A percentile compares a stretch with the other conserved stretches of the same genome.
phyloP scores from a whole-genome alignment of 2,329 filamentous ascomycete genomes.

The Ascochyta pisi region DNA sequence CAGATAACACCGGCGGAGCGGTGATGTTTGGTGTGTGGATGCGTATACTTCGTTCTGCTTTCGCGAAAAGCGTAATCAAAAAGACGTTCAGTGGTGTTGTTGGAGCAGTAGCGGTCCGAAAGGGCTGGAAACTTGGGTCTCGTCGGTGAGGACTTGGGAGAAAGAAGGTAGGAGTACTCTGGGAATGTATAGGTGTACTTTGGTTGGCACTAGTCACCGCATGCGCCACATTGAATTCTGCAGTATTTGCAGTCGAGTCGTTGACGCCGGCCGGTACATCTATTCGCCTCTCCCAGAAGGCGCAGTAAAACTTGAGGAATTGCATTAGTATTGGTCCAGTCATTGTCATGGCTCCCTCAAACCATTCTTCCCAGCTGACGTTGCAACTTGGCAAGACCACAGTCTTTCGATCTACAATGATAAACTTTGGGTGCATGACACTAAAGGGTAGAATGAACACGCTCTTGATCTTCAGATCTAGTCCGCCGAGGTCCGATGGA shows the following conservation, averaged over 20 bases:
- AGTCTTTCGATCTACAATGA: slow-evolving; percentile 71
- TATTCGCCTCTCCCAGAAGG: slow-evolving; percentile 66
- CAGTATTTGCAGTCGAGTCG: no score
- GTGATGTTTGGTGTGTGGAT: slow-evolving; percentile 83
- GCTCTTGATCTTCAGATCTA: slow-evolving; percentile 76
- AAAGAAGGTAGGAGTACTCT: slow-evolving; percentile 63
- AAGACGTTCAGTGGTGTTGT: slow-evolving; percentile 72
- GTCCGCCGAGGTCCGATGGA: slow-evolving; percentile 60
- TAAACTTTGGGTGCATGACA: slow-evolving; percentile 88
- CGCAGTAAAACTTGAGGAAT: slow-evolving; percentile 71
- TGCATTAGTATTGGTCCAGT: slow-evolving; percentile 66
- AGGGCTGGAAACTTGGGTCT: slow-evolving; percentile 68
- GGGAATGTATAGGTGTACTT: background rate
- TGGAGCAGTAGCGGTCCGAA: slow-evolving; percentile 56
- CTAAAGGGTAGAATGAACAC: slow-evolving; percentile 81
- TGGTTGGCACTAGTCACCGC: background rate
- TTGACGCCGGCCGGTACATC: slow-evolving; percentile 1
- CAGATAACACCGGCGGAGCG: slow-evolving; percentile 66
- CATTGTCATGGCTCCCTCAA: slow-evolving; percentile 76
- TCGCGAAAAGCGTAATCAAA: slow-evolving; percentile 65
- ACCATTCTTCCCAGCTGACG: slow-evolving; percentile 87
- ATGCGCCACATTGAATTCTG: background rate
- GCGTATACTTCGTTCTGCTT: slow-evolving; percentile 66
- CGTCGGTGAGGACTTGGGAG: slow-evolving; percentile 77
- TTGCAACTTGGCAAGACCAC: slow-evolving; percentile 82